Percentiles rank a stretch among this genome's conserved stretches.
Evolutionary conservation across 345 rosid genomes (phyloP).

Genomic region (Lenwebbia sp.): DNA sequence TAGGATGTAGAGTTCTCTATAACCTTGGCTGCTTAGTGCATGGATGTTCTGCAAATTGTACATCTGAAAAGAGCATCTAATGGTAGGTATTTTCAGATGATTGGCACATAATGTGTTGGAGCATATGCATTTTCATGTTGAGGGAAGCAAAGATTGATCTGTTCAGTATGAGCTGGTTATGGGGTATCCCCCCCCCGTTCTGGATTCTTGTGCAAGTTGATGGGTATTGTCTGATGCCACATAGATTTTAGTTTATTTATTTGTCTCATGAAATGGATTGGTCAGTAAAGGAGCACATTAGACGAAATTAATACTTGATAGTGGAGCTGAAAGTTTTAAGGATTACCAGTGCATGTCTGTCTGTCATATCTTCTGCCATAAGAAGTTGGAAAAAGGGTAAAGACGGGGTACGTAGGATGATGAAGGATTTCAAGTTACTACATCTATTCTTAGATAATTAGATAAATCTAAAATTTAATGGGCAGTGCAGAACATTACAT

Average conservation of each 20-base stretch:
- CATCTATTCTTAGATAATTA: not conserved
- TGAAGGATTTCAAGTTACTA: not conserved
- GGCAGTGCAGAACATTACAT: not conserved
- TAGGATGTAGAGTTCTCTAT: not conserved
- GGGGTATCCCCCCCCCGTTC: not conserved
- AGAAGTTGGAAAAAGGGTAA: not conserved
- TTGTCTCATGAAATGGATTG: not conserved
- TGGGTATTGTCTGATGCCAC: not conserved
- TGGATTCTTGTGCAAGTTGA: not conserved
- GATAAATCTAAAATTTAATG: not conserved
- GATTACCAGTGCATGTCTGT: not conserved
- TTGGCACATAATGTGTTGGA: not conserved
- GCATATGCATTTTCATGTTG: not conserved
- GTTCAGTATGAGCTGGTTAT: not conserved
- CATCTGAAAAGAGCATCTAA: not conserved
- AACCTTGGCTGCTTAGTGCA: not conserved
- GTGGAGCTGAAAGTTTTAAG: not conserved
- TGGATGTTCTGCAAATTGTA: not conserved
- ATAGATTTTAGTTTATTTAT: not conserved
- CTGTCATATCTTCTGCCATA: not conserved
- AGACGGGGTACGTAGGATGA: not conserved
- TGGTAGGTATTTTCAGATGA: not conserved
- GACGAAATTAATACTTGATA: not conserved
- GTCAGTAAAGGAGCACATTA: not conserved
- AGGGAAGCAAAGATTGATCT: not conserved